Evolutionary conservation across 768 basidiomycete species (phyloP).

Genomic region (Xerocomellus amylosporus): DNA sequence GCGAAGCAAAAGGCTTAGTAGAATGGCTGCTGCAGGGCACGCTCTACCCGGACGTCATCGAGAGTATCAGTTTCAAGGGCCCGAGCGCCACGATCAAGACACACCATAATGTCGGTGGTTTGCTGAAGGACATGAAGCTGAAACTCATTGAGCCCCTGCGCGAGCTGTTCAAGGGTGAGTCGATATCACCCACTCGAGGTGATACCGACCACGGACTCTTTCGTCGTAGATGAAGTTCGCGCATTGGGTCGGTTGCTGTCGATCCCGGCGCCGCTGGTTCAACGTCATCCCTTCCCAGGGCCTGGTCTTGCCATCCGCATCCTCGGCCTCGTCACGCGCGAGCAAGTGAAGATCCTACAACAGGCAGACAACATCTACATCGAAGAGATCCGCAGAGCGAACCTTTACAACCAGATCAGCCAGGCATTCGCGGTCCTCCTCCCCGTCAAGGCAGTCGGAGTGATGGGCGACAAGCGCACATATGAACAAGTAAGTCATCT

Average conservation of each 20-base stretch:
- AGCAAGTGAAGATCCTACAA: conserved; percentile 89
- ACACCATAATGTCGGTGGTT: conserved; percentile 97
- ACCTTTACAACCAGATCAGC: conserved; percentile 87
- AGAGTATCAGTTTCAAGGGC: conserved; percentile 99
- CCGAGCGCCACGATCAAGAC: conserved; percentile 99
- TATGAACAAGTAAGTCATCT: conserved; percentile 74
- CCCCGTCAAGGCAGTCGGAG: conserved; percentile 97
- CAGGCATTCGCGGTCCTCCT: conserved; percentile 95
- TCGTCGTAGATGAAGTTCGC: conserved; percentile 82
- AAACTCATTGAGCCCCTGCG: conserved; percentile 97
- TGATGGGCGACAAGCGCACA: conserved; percentile 95
- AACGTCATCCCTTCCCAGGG: conserved; percentile 97
- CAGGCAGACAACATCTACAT: conserved; percentile 95
- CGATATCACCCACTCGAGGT: not conserved
- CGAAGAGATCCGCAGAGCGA: conserved; percentile 93
- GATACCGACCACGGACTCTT: not conserved
- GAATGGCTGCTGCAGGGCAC: conserved; percentile 99
- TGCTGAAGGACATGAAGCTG: conserved; percentile 96
- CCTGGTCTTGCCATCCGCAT: conserved; percentile 98
- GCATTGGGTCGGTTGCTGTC: conserved; percentile 85
- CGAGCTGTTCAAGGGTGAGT: conserved; percentile 94
- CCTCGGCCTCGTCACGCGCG: conserved; percentile 89
- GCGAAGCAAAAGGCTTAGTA: conserved; percentile 79
- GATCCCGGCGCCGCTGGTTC: conserved; percentile 91
- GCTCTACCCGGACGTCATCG: conserved; percentile 98